Conservation (phyloP, 371 early-diverging fungal genomes). For the Rhizopus arrhizus region DNA sequence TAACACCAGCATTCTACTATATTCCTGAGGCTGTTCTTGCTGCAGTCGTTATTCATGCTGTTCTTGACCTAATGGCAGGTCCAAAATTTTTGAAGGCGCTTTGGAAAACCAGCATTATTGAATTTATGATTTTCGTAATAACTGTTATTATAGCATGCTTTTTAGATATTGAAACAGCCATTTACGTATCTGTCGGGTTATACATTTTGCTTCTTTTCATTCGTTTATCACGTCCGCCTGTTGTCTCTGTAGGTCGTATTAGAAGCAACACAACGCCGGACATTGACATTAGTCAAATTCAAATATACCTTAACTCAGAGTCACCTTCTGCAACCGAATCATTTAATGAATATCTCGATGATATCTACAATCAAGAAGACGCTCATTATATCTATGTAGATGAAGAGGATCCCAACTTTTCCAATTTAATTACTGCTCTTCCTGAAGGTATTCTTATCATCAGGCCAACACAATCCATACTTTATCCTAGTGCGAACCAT, state of each 20-base stretch:
- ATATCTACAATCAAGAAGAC: constrained; percentile 2
- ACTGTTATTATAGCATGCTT: constrained; percentile 67
- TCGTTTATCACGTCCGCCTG: constrained; percentile 63
- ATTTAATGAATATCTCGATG: neutral
- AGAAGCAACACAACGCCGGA: constrained; percentile 3
- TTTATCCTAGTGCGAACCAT: constrained; percentile 27
- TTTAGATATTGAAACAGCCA: constrained; percentile 64
- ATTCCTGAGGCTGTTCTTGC: constrained; percentile 81
- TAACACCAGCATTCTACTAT: constrained; percentile 85
- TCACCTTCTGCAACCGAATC: neutral
- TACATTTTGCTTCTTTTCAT: constrained; percentile 59
- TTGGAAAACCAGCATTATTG: constrained; percentile 46
- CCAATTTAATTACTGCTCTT: neutral
- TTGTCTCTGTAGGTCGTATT: constrained; percentile 31
- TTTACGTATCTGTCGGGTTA: constrained; percentile 60
- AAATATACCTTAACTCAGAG: neutral
- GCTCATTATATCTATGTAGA: constrained; percentile 21
- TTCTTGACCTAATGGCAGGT: constrained; percentile 57
- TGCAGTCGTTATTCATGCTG: constrained; percentile 80
- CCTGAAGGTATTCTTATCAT: constrained; percentile 21
- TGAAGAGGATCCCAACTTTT: constrained; percentile 21
- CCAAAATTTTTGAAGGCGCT: constrained; percentile 30
- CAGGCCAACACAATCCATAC: constrained; percentile 11
- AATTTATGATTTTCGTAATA: constrained; percentile 49
- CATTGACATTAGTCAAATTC: constrained; percentile 15